Evolutionary conservation across 2,329 filamentous ascomycete species (phyloP), one percentile per base, ranked within the genome.

Genomic region (Xylariaceae sp.): DNA sequence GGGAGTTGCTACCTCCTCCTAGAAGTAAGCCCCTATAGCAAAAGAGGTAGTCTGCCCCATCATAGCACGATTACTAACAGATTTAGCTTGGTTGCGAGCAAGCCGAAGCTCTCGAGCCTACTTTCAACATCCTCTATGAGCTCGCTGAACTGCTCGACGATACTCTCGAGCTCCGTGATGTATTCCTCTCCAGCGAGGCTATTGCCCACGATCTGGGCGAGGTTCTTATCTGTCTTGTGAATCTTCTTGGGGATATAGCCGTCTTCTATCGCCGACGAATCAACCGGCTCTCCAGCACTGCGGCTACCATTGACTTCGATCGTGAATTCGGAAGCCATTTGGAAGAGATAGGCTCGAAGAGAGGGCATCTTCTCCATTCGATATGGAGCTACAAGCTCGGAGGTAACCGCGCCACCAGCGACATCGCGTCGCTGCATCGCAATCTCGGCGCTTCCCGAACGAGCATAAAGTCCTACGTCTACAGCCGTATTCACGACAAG

Each of bases 41-140:
- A 1, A 4, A 14, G 1, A n/a, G 16, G 14, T 1, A 37, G 10
- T 1, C 29, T 20, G 6, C 16, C 18, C 14, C 20, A 19, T 14
- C 6, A 7, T 14, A 29, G 14, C 16, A 10, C n/a, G 18, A 44
- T 46, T 20, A 19, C 50, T 60, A 20, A 60, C 12, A 12, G 16
- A 3, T 29, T 26, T 44, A 77, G 74, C 72, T 76, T 40, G 74
- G 74, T 0, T 72, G 73, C 29, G 59, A 67, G 4, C 74, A 76
- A 56, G 73, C 73, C 7, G 63, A 68, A 19, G 72, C 74, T 1
- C 67, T 77, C 2, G 63, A 73, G 2, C 73, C 75, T 1, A 76
- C 74, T 0, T 77, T 77, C 54, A 68, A 71, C 21, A 70, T 72
- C 0, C 58, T 77, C 0, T 74, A 76, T 45, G 74, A 76, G 52